These are phyloP conservation scores for Kwoniella bestiolae DNA, from an alignment of 768 basidiomycete species.

Conservation along the genomic window DNA sequence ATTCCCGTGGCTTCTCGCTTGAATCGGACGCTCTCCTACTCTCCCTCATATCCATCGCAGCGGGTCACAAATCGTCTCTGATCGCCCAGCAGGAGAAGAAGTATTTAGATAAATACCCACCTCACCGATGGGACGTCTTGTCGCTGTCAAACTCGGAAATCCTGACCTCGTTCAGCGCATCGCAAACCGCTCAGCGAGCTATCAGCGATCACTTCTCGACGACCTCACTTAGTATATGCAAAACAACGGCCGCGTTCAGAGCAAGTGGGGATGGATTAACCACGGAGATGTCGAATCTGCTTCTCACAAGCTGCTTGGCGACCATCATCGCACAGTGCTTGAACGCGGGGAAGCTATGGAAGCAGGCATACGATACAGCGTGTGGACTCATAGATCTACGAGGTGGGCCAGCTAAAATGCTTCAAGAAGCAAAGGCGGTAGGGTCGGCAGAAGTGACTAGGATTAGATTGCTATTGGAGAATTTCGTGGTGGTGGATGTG, in stretches of 20 bases:
- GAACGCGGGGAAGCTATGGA: conserved; percentile 12
- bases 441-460: not conserved
- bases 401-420: conserved; percentile 22
- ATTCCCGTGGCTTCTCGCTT: conserved; percentile 17
- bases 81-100: conserved; percentile 9
- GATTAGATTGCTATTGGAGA: conserved; percentile 17
- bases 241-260: conserved; percentile 12
- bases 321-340: conserved; percentile 20
- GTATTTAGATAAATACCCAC: conserved; percentile 14
- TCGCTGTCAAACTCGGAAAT: not conserved
- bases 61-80: conserved; percentile 27
- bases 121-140: conserved; percentile 6
- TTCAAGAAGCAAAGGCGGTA: conserved; percentile 6
- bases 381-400: conserved; percentile 10
- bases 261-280: conserved; percentile 2
- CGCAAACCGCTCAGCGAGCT: not conserved
- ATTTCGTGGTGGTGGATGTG: conserved; percentile 22
- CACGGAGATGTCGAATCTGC: conserved; percentile 9
- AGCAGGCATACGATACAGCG: conserved; percentile 20
- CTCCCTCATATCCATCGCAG: conserved; percentile 23
- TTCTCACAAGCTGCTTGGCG: conserved; percentile 16
- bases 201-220: conserved; percentile 16
- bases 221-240: conserved; percentile 14
- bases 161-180: not conserved
- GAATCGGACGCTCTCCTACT: conserved; percentile 18